Base-by-base conservation (phyloP, 2,329 filamentous ascomycete species). In the Acephala macrosclerotiorum region DNA sequence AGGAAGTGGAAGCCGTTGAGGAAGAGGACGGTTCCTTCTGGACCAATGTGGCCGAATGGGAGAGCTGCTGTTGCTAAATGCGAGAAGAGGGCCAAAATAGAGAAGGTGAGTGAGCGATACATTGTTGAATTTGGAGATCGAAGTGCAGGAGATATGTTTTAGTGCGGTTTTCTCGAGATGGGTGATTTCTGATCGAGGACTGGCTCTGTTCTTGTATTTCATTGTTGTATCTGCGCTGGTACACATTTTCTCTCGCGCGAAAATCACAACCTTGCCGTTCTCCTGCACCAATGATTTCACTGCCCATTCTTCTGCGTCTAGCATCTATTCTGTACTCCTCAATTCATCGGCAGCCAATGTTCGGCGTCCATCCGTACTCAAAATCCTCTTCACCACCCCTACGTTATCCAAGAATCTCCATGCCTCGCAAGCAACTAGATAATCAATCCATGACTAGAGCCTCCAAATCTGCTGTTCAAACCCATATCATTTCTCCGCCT, bases 1-100 rank as follows among this genome's bases (percentile, higher is more conserved):
- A 95, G 95, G 56, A 89, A 87, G 74, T 96, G 93, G 74, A 94
- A 94, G n/a, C 91, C 93, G 47, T 96, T 94, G 1, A 96, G 83
- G 63, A 58, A 66, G 53, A 66, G n/a, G 12, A 60, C 64, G 4
- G 35, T 60, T 12, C 45, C 45, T 26, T 66, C 60, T 16, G 64
- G 60, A 18, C 64, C 60, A 18, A 66, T 36, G 20, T 63, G 26
- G 16, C 64, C 64, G 29, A 66, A 66, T 18, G 64, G 60, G 4
- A 66, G 16, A 2, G 53, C 42, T 25, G 64, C 64, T 12, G 8
- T 14, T 2, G 49, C n/a, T 18, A 49, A 22, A 12, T 2, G n/a
- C 18, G 45, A 11, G 20, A 49, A 49, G 11, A 49, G n/a, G n/a
- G 7, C 45, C 20, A 49, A n/a, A n/a, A 49, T n/a, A 20, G n/a